Conservation (phyloP, 495 filamentous ascomycete genomes). For the Melanomma pulvis-pyrius region DNA sequence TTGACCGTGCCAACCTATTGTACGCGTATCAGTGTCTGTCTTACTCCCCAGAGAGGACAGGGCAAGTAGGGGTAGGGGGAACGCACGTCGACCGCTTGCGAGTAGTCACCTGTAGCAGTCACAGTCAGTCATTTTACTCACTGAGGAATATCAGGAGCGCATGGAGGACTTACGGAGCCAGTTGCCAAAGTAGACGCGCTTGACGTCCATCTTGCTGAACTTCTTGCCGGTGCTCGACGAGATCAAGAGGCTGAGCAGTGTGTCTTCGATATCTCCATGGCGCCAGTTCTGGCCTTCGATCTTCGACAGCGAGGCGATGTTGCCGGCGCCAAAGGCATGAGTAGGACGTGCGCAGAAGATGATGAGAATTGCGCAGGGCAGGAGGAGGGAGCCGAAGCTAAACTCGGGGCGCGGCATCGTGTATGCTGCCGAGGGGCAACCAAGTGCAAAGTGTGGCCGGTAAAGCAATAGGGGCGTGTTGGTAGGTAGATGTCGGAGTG, state of each 20-base stretch:
- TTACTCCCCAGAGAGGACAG: not conserved
- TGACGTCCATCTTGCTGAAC: constrained; percentile 84
- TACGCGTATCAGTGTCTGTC: not conserved
- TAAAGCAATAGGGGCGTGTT: not conserved
- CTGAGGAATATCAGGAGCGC: not conserved
- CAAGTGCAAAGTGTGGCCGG: constrained; percentile 4
- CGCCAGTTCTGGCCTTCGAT: constrained; percentile 89
- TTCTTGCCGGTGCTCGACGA: constrained; percentile 80
- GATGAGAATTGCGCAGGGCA: constrained; percentile 60
- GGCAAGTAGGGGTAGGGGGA: not conserved
- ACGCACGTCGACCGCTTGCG: constrained; percentile 71
- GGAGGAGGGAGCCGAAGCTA: constrained; percentile 37
- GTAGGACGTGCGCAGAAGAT: constrained; percentile 64
- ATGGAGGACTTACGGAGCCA: constrained; percentile 64
- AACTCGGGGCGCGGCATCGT: constrained; percentile 31
- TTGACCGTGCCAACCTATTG: constrained; percentile 73
- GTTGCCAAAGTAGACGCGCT: constrained; percentile 83
- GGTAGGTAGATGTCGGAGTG: constrained; percentile 1
- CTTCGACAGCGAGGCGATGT: constrained; percentile 73
- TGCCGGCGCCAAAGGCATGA: constrained; percentile 84
- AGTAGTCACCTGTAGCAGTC: constrained; percentile 41
- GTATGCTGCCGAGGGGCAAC: not conserved
- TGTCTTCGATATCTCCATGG: constrained; percentile 95
- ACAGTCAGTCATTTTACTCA: constrained; percentile 52
- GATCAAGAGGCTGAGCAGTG: constrained; percentile 73